A percentile compares a stretch with the other conserved stretches of the same genome.
Evolutionary conservation across 768 basidiomycete species (phyloP).

Genomic region (Tephrocybe sp.): DNA sequence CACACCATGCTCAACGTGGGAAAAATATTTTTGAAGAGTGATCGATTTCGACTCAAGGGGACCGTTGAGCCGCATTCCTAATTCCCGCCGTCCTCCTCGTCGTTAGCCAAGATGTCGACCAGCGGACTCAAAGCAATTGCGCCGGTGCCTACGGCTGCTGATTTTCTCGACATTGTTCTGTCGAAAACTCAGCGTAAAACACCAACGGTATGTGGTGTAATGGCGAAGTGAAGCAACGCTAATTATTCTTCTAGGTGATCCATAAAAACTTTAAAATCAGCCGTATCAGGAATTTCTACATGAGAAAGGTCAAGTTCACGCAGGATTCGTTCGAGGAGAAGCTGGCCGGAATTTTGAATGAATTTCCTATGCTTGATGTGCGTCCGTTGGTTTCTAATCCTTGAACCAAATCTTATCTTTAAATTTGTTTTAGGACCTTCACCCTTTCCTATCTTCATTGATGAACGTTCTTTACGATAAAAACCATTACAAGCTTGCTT

Average conservation of each 20-base stretch:
- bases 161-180: conserved; percentile 92
- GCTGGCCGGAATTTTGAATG: conserved; percentile 85
- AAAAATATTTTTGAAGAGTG: conserved; percentile 16
- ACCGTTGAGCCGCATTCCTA: neutral
- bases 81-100: neutral
- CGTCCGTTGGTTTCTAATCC: conserved; percentile 28
- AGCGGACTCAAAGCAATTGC: conserved; percentile 95
- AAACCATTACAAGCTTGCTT: conserved; percentile 98
- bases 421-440: conserved; percentile 61
- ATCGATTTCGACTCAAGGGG: conserved; percentile 12
- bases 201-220: conserved; percentile 66
- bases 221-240: neutral
- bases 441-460: conserved; percentile 92
- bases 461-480: conserved; percentile 99
- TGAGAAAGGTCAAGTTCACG: conserved; percentile 99
- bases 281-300: conserved; percentile 95
- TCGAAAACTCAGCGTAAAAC: conserved; percentile 97
- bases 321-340: conserved; percentile 97
- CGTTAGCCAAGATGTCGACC: conserved; percentile 55
- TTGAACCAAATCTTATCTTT: conserved; percentile 24
- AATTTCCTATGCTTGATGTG: conserved; percentile 97
- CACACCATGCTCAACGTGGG: conserved; percentile 1
- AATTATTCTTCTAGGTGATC: conserved; percentile 62
- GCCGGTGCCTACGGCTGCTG: conserved; percentile 94
- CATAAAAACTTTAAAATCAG: conserved; percentile 99